Evolutionary conservation across 345 rosid species (phyloP), one percentile per base, ranked within the genome.

Genomic region (Punica granatum): DNA sequence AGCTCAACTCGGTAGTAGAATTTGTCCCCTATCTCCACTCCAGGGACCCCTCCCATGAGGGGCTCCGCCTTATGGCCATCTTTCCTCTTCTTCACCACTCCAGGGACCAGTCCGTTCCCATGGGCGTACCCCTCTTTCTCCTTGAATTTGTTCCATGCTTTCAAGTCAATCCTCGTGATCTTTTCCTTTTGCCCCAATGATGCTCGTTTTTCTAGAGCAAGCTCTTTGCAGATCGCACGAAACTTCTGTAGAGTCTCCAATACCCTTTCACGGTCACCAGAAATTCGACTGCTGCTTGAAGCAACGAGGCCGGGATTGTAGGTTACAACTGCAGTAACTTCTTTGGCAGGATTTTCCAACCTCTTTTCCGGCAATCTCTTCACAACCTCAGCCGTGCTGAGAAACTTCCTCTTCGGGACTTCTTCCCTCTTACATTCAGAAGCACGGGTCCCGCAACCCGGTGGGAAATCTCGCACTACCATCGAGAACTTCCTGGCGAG

Each of bases 1-100:
- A 74, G 63, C 67, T 74, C 77, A 63, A 56, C 48, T 66, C 77
- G 35, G 58, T 74, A 65, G 9, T 60, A 63, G 54, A 74, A 74
- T 32, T 39, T 69, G 64, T 74, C 77, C 0, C 73, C 74, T 6
- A 70, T 42, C 25, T 74, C 48, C 31, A 74, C 69, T 37, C 77
- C 77, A 0, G 77, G 73, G 4, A 74, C 69, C 8, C 3, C 8
- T 18, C 77, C 77, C 0, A 70, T 44, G 41, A 41, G 36, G 5
- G 41, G 41, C 41, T 37, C 41, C 5, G 6, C 11, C 41, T 11
- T 37, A n/a, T n/a, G n/a, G 41, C 41, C 41, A 37, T 4, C 11
- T 5, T 4, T 4, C 41, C 41, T 37, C 41, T 37, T 37, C 41
- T 35, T 71, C n/a, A n/a, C n/a, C n/a, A n/a, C n/a, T n/a, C n/a